Evolutionary conservation across 768 basidiomycete genomes (phyloP).

Genomic region (Amyloporia xantha): DNA sequence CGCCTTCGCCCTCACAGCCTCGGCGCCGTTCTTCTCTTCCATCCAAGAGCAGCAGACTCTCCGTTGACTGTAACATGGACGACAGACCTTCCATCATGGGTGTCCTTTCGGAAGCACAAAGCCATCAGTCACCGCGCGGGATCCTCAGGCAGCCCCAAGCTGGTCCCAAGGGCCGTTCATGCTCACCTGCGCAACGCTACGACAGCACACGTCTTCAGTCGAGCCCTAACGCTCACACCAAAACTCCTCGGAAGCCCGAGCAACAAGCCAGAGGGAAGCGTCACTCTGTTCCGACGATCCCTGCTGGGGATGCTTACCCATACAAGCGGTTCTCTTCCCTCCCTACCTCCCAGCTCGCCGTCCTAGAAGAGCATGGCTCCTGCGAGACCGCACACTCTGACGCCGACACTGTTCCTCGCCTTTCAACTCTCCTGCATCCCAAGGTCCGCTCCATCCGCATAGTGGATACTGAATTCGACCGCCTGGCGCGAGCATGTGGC

Average conservation of each 20-base stretch:
- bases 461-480: conserved; percentile 13
- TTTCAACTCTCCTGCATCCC: background rate
- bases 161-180: background rate
- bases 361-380: background rate
- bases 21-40: no score
- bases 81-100: background rate
- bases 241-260: background rate
- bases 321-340: background rate
- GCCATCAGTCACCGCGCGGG: background rate
- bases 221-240: background rate
- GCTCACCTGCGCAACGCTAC: background rate
- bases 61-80: no score
- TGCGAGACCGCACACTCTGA: background rate
- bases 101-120: background rate
- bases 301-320: background rate
- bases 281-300: background rate
- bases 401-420: background rate
- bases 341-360: background rate
- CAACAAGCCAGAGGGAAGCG: background rate
- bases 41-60: no score
- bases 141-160: background rate
- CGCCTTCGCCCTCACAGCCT: background rate
- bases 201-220: no score
- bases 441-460: conserved; percentile 10
- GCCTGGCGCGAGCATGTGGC: conserved; percentile 17